Evolutionary conservation across 2,329 filamentous ascomycete species (phyloP), one percentile per base, ranked within the genome.

Genomic region (Aureobasidium sp.): DNA sequence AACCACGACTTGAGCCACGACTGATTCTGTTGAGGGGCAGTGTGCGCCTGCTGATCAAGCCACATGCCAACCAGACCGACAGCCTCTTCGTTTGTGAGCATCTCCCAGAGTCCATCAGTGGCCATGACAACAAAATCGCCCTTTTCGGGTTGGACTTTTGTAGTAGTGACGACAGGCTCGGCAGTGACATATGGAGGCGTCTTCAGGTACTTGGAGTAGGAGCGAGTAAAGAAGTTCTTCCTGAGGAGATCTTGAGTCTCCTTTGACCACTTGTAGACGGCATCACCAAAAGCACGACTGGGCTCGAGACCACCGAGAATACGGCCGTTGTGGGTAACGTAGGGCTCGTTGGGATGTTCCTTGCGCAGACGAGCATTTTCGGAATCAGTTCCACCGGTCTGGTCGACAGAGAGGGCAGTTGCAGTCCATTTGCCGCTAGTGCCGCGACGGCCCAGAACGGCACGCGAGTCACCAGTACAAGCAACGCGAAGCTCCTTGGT

Each of bases 1-100:
- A 84, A 85, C 89, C 90, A 94, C 77, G 82, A 75, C 69, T 87
- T 83, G 60, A 94, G 78, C 81, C 90, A 91, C 2, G 87, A 86
- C 54, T 78, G 77, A 63, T 70, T 73, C 33, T 66, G 65, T 27
- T 52, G 58, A 35, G 47, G 47, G 11, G 37, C 27, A 22, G 48
- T 6, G 71, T 70, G 44, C 39, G 78, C 77, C 72, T 97, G 89
- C 24, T 84, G 85, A 73, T 99, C 94, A 52, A 99, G 85, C 94
- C 94, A 99, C 74, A 96, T 91, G 17, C 93, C 95, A 5, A 99
- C 94, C 2, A 99, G 84, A 0, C 94, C 94, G 56, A 99, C 89
- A 1, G 97, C 94, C 78, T 99, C 94, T 72, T 99, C 94, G 70
- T 97, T 99, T 52, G 91, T 97, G 64, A 99, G 81, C 94, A 97